Percentiles rank a stretch among this genome's conserved stretches.
phyloP scores from a whole-genome alignment of 805 yeast species.

The Millerozyma miso region DNA sequence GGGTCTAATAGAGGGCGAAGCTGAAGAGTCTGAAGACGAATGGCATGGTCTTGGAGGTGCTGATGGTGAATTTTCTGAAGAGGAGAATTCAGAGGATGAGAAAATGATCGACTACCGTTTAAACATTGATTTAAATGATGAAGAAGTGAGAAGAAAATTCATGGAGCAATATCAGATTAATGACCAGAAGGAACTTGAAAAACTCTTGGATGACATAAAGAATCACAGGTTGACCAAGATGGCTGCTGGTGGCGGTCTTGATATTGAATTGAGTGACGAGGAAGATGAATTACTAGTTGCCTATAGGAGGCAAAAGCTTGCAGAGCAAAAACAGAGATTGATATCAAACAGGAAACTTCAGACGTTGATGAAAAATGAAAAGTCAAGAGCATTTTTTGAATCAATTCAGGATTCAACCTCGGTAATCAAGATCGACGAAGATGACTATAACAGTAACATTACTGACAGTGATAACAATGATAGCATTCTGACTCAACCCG shows the following conservation, averaged over 20 bases:
- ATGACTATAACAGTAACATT: conserved; percentile 17
- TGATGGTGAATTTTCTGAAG: conserved; percentile 54
- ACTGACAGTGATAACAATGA: conserved; percentile 18
- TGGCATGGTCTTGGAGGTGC: conserved; percentile 78
- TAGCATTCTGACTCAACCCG: conserved; percentile 13
- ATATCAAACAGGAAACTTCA: conserved; percentile 42
- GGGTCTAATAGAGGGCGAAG: conserved; percentile 71
- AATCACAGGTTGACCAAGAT: conserved; percentile 65
- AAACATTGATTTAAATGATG: conserved; percentile 52
- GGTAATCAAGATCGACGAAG: conserved; percentile 23
- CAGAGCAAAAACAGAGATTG: conserved; percentile 47
- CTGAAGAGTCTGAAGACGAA: conserved; percentile 87
- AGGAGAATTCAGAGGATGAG: conserved; percentile 72
- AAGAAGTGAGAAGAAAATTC: conserved; percentile 52
- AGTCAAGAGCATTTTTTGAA: conserved; percentile 63
- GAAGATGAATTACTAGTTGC: conserved; percentile 59
- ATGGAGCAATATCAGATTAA: conserved; percentile 57
- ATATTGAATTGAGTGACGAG: conserved; percentile 68
- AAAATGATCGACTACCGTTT: conserved; percentile 70
- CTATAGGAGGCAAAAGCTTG: conserved; percentile 38
- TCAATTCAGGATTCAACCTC: conserved; percentile 49
- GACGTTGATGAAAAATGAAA: conserved; percentile 47
- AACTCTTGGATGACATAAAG: conserved; percentile 65
- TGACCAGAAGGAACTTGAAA: conserved; percentile 62
- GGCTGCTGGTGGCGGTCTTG: conserved; percentile 49